These are phyloP conservation scores for Kluyveromyces lactis DNA, from an alignment of 805 yeast species.

Conservation along the genomic window DNA sequence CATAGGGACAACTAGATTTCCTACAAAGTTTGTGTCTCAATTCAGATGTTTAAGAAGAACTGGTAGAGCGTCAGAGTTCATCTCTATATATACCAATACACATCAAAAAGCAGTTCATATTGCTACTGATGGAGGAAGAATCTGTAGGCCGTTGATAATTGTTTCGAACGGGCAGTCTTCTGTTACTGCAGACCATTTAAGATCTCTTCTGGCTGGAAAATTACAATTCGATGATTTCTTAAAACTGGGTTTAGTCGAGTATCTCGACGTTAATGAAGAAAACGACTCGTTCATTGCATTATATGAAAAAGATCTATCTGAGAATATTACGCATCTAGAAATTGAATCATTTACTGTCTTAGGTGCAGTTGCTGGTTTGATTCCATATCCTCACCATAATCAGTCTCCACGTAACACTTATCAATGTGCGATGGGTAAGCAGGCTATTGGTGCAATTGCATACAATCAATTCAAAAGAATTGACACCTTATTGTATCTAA, in stretches of 20 bases:
- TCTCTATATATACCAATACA: slow-evolving; percentile 80
- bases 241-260: slow-evolving; percentile 80
- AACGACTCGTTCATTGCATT: slow-evolving; percentile 90
- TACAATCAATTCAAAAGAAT: slow-evolving; percentile 94
- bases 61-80: slow-evolving; percentile 81
- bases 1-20: slow-evolving; percentile 81
- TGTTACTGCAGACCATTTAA: slow-evolving; percentile 66
- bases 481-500: slow-evolving; percentile 83
- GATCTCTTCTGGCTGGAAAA: slow-evolving; percentile 52
- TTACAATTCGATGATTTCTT: slow-evolving; percentile 90
- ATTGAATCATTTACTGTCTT: slow-evolving; percentile 96
- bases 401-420: slow-evolving; percentile 99
- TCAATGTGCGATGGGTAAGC: slow-evolving; percentile 99
- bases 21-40: slow-evolving; percentile 67
- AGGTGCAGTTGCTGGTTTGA: slow-evolving; percentile 97
- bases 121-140: slow-evolving; percentile 98
- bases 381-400: slow-evolving; percentile 99
- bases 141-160: slow-evolving; percentile 92
- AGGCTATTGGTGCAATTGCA: slow-evolving; percentile 99
- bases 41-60: slow-evolving; percentile 78
- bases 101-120: slow-evolving; percentile 93
- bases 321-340: slow-evolving; percentile 76
- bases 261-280: slow-evolving; percentile 94
- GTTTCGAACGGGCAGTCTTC: slow-evolving; percentile 63
- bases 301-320: slow-evolving; percentile 58